Evolutionary conservation across 768 basidiomycete genomes (phyloP).

Genomic region (Hirschioporus abietinus): DNA sequence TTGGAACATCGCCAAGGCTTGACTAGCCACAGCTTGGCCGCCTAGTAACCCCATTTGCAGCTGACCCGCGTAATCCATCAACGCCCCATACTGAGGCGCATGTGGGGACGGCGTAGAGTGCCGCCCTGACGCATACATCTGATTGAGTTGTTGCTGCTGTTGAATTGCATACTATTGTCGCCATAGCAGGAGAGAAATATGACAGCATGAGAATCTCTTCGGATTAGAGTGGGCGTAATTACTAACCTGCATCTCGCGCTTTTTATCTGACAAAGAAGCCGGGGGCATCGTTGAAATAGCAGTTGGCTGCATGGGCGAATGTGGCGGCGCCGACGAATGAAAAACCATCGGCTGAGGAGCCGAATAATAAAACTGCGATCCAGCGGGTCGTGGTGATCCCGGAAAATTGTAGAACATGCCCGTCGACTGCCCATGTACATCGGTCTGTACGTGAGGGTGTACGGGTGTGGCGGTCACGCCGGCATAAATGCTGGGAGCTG

Average conservation of each 20-base stretch:
- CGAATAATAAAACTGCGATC: conserved; percentile 58
- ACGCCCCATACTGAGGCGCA: conserved; percentile 36
- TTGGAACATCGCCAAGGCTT: conserved; percentile 14
- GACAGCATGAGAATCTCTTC: conserved; percentile 7
- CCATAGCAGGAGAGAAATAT: conserved; percentile 13
- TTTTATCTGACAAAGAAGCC: conserved; percentile 45
- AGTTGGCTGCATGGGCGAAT: conserved; percentile 49
- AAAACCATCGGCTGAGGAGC: conserved; percentile 55
- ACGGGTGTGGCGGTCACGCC: conserved; percentile 35
- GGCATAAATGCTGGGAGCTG: conserved; percentile 46
- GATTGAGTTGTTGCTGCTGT: conserved; percentile 36
- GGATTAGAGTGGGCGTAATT: conserved; percentile 1
- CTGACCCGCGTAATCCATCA: conserved; percentile 45
- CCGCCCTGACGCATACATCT: conserved; percentile 35
- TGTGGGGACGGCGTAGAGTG: conserved; percentile 38
- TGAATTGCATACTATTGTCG: conserved; percentile 36
- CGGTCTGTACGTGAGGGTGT: conserved; percentile 36
- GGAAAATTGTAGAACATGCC: conserved; percentile 57
- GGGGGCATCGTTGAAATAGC: conserved; percentile 39
- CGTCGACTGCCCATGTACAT: conserved; percentile 42
- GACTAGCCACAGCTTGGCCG: conserved; percentile 28
- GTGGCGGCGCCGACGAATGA: conserved; percentile 39
- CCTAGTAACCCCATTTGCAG: conserved; percentile 40
- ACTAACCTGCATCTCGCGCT: conserved; percentile 50
- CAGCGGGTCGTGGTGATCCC: conserved; percentile 38